phyloP scores from a whole-genome alignment of 805 yeast genomes.

The Kazachstania bromeliacearum region DNA sequence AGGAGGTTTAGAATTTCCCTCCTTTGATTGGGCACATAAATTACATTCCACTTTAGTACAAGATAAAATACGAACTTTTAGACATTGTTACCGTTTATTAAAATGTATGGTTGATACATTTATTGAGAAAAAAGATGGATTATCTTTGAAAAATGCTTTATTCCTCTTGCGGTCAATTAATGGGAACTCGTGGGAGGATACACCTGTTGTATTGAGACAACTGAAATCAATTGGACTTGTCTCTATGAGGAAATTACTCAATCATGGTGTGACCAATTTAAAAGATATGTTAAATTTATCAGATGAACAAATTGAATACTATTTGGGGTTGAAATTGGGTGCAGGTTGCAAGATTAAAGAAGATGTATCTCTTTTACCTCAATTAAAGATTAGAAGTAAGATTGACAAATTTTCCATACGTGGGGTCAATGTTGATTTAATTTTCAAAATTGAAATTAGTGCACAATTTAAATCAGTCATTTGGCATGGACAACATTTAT shows the following conservation, averaged over 20 bases:
- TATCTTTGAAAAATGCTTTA: slow-evolving; percentile 33
- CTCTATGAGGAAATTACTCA: slow-evolving; percentile 32
- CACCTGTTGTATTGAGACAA: slow-evolving; percentile 38
- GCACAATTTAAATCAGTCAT: slow-evolving; percentile 11
- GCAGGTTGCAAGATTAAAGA: slow-evolving; percentile 31
- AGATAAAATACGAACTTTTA: slow-evolving; percentile 37
- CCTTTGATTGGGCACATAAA: slow-evolving; percentile 33
- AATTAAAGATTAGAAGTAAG: slow-evolving; percentile 20
- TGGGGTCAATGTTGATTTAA: slow-evolving; percentile 7
- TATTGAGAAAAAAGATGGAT: slow-evolving; percentile 33
- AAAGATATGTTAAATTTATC: slow-evolving; percentile 25
- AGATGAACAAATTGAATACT: slow-evolving; percentile 33
- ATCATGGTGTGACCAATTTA: slow-evolving; percentile 29
- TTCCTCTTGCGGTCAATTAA: slow-evolving; percentile 33
- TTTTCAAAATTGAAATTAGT: slow-evolving; percentile 19
- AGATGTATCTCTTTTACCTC: slow-evolving; percentile 32
- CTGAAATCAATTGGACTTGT: slow-evolving; percentile 38
- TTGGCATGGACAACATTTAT: slow-evolving; percentile 31
- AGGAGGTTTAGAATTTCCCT: slow-evolving; percentile 41
- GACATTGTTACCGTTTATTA: slow-evolving; percentile 35
- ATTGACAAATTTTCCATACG: slow-evolving; percentile 8
- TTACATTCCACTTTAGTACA: slow-evolving; percentile 33
- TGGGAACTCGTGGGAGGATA: slow-evolving; percentile 44
- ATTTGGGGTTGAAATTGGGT: slow-evolving; percentile 34
- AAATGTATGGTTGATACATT: slow-evolving; percentile 39